phyloP scores from a whole-genome alignment of 2,329 filamentous ascomycete genomes.

The Diplocarpon rosae region DNA sequence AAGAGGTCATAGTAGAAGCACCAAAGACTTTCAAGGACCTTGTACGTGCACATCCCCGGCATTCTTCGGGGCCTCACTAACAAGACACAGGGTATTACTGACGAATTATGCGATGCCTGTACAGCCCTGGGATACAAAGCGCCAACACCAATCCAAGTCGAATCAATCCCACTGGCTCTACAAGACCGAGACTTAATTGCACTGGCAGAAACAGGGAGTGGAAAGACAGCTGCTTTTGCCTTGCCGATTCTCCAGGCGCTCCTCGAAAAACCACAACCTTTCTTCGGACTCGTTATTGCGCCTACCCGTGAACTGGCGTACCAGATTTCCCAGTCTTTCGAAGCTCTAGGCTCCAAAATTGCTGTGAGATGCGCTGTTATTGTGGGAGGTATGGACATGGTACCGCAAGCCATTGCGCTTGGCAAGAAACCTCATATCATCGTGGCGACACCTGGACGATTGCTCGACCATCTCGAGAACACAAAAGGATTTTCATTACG shows the following conservation, averaged over 20 bases:
- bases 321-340: conserved; percentile 81
- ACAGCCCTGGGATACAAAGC: conserved; percentile 68
- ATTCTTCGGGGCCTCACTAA: conserved; percentile 3
- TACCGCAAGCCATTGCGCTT: conserved; percentile 78
- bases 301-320: conserved; percentile 89
- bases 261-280: conserved; percentile 73
- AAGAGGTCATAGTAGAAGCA: conserved; percentile 12
- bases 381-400: conserved; percentile 93
- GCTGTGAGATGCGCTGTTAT: conserved; percentile 78
- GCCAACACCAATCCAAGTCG: conserved; percentile 79
- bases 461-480: conserved; percentile 89
- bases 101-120: conserved; percentile 83
- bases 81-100: conserved; percentile 57
- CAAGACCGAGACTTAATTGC: conserved; percentile 81
- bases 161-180: conserved; percentile 74
- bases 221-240: conserved; percentile 93
- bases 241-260: conserved; percentile 86
- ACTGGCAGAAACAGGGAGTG: conserved; percentile 86
- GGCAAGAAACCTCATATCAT: conserved; percentile 94
- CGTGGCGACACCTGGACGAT: conserved; percentile 79
- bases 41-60: conserved; percentile 17
- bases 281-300: conserved; percentile 84
- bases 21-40: conserved; percentile 40
- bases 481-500: conserved; percentile 90
- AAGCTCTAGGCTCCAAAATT: conserved; percentile 78